These are phyloP conservation scores for Neofusicoccum ribis DNA, from an alignment of 2,329 filamentous ascomycete genomes.

Conservation along the genomic window DNA sequence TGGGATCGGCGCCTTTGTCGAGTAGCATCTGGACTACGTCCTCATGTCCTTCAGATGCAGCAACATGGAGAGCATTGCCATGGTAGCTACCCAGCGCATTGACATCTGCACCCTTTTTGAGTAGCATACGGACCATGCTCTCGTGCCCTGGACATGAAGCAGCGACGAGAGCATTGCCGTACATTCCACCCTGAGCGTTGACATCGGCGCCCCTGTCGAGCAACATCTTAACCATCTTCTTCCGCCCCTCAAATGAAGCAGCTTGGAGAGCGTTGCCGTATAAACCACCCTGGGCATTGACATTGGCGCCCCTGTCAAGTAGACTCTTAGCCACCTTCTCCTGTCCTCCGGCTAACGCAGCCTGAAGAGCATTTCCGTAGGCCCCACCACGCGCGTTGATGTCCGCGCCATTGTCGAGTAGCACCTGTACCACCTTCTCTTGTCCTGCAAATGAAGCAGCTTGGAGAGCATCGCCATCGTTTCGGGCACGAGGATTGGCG, in stretches of 20 bases:
- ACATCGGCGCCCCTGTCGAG: slow-evolving; percentile 28
- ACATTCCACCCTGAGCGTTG: slow-evolving; percentile 23
- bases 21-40: background rate
- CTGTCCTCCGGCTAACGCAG: slow-evolving; percentile 23
- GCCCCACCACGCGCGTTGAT: slow-evolving; percentile 22
- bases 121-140: too few relatives aligned
- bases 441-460: slow-evolving; percentile 18
- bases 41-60: too few relatives aligned
- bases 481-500: too few relatives aligned
- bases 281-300: slow-evolving; percentile 23
- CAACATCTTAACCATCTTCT: slow-evolving; percentile 25
- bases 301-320: slow-evolving; percentile 28
- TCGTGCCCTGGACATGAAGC: too few relatives aligned
- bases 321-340: slow-evolving; percentile 25
- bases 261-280: slow-evolving; percentile 26
- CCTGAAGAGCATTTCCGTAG: slow-evolving; percentile 24
- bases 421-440: too few relatives aligned
- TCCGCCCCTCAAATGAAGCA: slow-evolving; percentile 24
- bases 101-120: too few relatives aligned
- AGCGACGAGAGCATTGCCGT: slow-evolving; percentile 25
- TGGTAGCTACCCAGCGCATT: too few relatives aligned
- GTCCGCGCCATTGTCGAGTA: slow-evolving; percentile 22
- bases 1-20: slow-evolving; percentile 23
- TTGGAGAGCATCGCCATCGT: slow-evolving; percentile 8
- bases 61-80: background rate